Conservation (phyloP, 306 rosid species). For the Ziziphus jujuba region DNA sequence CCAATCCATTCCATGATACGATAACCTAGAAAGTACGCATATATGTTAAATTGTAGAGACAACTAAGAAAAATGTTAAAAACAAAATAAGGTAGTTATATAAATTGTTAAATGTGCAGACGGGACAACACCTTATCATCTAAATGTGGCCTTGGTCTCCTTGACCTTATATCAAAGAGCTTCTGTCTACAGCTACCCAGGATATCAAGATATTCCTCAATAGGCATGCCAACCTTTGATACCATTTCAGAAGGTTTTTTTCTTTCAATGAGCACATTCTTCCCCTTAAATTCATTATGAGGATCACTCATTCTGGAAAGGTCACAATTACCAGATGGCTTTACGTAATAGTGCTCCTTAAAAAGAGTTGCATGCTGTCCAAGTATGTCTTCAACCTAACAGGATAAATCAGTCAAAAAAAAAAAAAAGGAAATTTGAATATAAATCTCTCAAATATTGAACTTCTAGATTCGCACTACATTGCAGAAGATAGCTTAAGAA, state of each 20-base stretch:
- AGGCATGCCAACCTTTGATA: constrained; percentile 62
- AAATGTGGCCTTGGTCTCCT: constrained; percentile 81
- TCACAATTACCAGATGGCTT: constrained; percentile 79
- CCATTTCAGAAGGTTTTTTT: constrained; percentile 53
- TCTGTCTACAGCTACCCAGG: constrained; percentile 70
- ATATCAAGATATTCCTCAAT: constrained; percentile 64
- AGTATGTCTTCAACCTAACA: constrained; percentile 72
- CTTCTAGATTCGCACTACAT: no score
- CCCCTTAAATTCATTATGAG: constrained; percentile 79
- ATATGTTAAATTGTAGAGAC: constrained; percentile 19
- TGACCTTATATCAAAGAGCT: constrained; percentile 73
- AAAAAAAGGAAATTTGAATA: not conserved
- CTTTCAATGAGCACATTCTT: constrained; percentile 84
- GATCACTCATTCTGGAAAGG: constrained; percentile 86
- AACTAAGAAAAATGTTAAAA: constrained; percentile 4
- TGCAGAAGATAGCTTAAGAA: no score
- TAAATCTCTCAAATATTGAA: not conserved
- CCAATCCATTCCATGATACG: constrained; percentile 95
- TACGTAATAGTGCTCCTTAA: constrained; percentile 72
- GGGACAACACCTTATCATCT: constrained; percentile 75
- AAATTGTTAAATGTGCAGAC: constrained; percentile 12
- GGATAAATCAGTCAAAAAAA: not conserved
- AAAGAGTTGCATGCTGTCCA: constrained; percentile 79
- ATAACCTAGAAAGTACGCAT: constrained; percentile 62
- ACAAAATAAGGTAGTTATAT: constrained; percentile 1